Conservation (phyloP, 2,329 filamentous ascomycete genomes). For the Ploettnerulaceae sp. region DNA sequence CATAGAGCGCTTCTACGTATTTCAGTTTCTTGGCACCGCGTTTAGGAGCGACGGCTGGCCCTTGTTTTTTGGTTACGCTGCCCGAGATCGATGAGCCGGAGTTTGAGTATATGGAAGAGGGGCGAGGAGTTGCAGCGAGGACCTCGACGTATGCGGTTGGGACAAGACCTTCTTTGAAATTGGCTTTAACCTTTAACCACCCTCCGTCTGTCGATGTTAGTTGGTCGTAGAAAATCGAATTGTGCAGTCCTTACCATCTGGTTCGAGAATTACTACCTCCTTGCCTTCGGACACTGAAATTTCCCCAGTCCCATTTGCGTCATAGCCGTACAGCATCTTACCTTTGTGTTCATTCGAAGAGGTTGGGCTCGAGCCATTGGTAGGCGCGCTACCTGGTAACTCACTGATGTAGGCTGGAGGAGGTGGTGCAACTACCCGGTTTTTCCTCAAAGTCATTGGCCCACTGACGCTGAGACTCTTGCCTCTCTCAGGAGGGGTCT, state of each 20-base stretch:
- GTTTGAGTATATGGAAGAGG: slow-evolving; percentile 72
- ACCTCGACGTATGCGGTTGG: slow-evolving; percentile 81
- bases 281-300: slow-evolving; percentile 73
- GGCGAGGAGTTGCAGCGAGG: slow-evolving; percentile 49
- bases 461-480: slow-evolving; percentile 20
- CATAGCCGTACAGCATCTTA: slow-evolving; percentile 87
- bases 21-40: slow-evolving; percentile 89
- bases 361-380: slow-evolving; percentile 37
- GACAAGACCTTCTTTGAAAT: slow-evolving; percentile 76
- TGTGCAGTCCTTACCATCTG: slow-evolving; percentile 72
- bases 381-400: slow-evolving; percentile 46
- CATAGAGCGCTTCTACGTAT: slow-evolving; percentile 90
- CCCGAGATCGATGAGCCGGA: slow-evolving; percentile 64
- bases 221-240: slow-evolving; percentile 15
- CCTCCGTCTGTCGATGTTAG: slow-evolving; percentile 67
- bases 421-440: slow-evolving; percentile 81
- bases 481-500: slow-evolving; percentile 40
- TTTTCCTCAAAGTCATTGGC: slow-evolving; percentile 43
- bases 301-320: slow-evolving; percentile 76
- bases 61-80: slow-evolving; percentile 37
- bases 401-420: slow-evolving; percentile 74
- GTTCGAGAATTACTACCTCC: slow-evolving; percentile 73
- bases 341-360: slow-evolving; percentile 57
- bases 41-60: slow-evolving; percentile 73
- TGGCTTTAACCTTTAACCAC: slow-evolving; percentile 80